These are phyloP conservation scores for Plantago lanceolata DNA, from an alignment of 305 asterid species.

Conservation along the genomic window DNA sequence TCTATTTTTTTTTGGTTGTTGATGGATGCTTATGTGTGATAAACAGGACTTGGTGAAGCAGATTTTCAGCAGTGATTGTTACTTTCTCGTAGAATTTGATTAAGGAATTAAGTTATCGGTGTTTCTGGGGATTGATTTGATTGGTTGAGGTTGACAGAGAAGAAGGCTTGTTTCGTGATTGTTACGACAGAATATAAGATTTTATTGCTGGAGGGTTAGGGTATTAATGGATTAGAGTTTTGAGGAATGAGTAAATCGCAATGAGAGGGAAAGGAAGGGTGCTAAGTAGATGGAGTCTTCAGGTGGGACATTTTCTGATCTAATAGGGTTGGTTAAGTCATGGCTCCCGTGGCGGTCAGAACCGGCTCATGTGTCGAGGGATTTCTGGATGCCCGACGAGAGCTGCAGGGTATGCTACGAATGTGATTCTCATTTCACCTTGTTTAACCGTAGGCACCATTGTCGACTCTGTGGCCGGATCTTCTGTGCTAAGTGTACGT, in stretches of 20 bases:
- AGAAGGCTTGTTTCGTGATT: constrained; percentile 12
- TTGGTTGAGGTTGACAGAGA: constrained; percentile 12
- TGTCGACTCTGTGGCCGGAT: constrained; percentile 90
- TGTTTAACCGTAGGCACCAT: constrained; percentile 91
- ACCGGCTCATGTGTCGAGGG: constrained; percentile 77
- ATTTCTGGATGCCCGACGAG: constrained; percentile 98
- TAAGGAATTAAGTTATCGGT: constrained; percentile 14
- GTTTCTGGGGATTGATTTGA: constrained; percentile 16
- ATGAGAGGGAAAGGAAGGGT: constrained; percentile 49
- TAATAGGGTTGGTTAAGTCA: constrained; percentile 54
- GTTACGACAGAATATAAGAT: constrained; percentile 6
- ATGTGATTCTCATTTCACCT: constrained; percentile 81
- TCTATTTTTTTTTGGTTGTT: background rate
- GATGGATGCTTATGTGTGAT: background rate
- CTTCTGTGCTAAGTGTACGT: constrained; percentile 84
- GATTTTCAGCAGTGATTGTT: background rate
- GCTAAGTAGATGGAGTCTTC: constrained; percentile 58
- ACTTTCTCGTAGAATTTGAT: background rate
- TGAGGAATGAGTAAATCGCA: constrained; percentile 49
- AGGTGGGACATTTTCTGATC: constrained; percentile 54
- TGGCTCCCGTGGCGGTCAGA: constrained; percentile 79
- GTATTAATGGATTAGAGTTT: constrained; percentile 35
- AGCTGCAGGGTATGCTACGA: constrained; percentile 98
- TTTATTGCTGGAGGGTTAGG: constrained; percentile 22
- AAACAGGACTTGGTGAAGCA: background rate